Conservation (phyloP, 306 rosid species). For the Carpinus viminea region DNA sequence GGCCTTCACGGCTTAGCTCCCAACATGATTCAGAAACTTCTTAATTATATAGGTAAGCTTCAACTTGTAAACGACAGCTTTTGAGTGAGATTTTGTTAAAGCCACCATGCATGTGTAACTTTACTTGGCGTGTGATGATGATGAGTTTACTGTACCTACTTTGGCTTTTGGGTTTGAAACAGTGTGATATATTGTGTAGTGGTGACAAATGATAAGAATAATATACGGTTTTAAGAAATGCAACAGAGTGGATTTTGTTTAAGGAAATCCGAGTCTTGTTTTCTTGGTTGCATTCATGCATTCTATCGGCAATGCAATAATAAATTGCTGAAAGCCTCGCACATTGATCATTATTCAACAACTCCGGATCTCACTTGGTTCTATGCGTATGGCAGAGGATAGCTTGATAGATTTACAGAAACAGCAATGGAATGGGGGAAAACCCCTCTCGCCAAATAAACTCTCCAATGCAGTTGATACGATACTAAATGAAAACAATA, state of each 20-base stretch:
- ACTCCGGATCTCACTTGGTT: too few species aligned
- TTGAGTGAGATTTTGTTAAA: slow-evolving; percentile 20
- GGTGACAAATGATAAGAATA: neutral
- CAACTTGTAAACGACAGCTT: slow-evolving; percentile 29
- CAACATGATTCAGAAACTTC: slow-evolving; percentile 39
- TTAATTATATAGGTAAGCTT: slow-evolving; percentile 36
- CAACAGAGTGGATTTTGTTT: neutral
- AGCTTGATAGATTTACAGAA: too few species aligned
- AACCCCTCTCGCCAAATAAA: too few species aligned
- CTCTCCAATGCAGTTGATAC: too few species aligned
- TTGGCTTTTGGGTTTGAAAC: neutral
- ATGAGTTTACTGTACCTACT: slow-evolving; percentile 11
- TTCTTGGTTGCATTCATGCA: too few species aligned
- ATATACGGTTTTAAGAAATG: neutral
- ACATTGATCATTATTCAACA: too few species aligned
- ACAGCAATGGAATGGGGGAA: too few species aligned
- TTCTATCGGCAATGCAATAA: too few species aligned
- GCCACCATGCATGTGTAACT: slow-evolving; percentile 11
- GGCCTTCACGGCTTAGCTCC: slow-evolving; percentile 51
- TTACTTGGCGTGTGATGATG: slow-evolving; percentile 17
- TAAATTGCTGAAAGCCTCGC: too few species aligned
- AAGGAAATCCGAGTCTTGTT: neutral
- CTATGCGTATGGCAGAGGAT: too few species aligned
- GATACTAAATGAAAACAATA: too few species aligned
- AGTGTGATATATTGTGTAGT: neutral